Percentiles rank a stretch among this genome's conserved stretches.
phyloP scores from a whole-genome alignment of 352 stramenopile genomes.

The Peronosclerospora sorghi region DNA sequence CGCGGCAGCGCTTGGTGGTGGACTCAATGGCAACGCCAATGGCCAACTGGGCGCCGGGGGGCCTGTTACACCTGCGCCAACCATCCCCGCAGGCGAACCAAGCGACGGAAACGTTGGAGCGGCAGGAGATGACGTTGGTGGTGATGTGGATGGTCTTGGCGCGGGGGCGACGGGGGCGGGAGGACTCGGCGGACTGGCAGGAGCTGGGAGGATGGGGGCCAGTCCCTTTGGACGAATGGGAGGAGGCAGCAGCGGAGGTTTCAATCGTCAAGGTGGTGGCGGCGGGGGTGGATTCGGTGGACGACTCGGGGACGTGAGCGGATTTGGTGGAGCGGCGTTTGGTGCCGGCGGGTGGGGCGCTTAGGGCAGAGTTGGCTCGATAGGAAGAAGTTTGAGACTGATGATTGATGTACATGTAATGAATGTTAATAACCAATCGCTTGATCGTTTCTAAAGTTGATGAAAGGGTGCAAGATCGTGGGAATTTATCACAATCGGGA shows the following conservation, averaged over 20 bases:
- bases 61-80: constrained; percentile 13
- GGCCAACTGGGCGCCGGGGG: background rate
- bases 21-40: background rate
- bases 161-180: background rate
- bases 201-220: background rate
- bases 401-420: no score
- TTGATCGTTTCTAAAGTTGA: no score
- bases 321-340: background rate
- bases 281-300: constrained; percentile 6
- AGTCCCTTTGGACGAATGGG: constrained; percentile 2
- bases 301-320: background rate
- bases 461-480: no score
- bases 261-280: background rate
- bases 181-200: background rate
- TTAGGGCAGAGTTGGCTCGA: constrained; percentile 2
- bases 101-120: background rate
- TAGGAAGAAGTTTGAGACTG: no score
- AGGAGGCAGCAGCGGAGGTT: background rate
- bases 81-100: constrained; percentile 1
- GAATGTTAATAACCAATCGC: no score
- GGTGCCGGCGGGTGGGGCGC: constrained; percentile 2
- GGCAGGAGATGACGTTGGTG: background rate
- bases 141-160: background rate
- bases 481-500: no score
- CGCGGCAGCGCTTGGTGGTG: background rate